Conservation (phyloP, 805 yeast species). For the Candida awuae region DNA sequence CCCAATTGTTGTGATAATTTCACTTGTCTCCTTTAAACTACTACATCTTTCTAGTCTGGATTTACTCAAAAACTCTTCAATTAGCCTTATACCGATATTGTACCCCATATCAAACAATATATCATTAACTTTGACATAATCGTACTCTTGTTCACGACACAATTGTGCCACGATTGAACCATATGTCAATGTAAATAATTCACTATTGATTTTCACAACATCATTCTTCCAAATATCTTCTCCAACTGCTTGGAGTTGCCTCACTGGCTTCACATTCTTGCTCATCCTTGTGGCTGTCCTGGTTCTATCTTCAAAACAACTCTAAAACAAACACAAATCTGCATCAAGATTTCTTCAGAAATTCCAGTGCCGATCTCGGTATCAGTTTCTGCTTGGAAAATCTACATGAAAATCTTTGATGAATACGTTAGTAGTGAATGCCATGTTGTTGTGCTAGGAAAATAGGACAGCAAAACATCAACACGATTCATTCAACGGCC, state of each 20-base stretch:
- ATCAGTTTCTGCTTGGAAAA: no score
- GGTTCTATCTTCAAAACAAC: neutral
- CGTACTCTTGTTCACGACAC: slow-evolving; percentile 71
- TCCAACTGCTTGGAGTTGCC: slow-evolving; percentile 35
- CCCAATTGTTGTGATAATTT: slow-evolving; percentile 76
- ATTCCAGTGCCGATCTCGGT: no score
- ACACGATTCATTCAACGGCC: no score
- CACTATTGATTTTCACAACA: slow-evolving; percentile 86
- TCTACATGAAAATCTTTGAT: no score
- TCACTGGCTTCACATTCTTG: slow-evolving; percentile 1
- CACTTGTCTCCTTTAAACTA: slow-evolving; percentile 78
- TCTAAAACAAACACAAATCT: neutral
- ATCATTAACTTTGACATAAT: slow-evolving; percentile 69
- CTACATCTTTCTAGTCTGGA: slow-evolving; percentile 80
- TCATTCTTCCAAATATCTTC: slow-evolving; percentile 90
- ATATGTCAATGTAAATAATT: slow-evolving; percentile 87
- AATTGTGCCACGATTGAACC: slow-evolving; percentile 91
- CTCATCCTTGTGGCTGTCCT: slow-evolving; percentile 4
- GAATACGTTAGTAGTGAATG: no score
- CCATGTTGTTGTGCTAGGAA: no score
- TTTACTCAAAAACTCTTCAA: slow-evolving; percentile 87
- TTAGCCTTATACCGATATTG: slow-evolving; percentile 81
- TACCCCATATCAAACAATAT: slow-evolving; percentile 92
- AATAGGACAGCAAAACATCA: no score
- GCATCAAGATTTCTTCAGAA: no score